Base-by-base conservation (phyloP, 2,329 filamentous ascomycete species). In the Xylariales sp. region DNA sequence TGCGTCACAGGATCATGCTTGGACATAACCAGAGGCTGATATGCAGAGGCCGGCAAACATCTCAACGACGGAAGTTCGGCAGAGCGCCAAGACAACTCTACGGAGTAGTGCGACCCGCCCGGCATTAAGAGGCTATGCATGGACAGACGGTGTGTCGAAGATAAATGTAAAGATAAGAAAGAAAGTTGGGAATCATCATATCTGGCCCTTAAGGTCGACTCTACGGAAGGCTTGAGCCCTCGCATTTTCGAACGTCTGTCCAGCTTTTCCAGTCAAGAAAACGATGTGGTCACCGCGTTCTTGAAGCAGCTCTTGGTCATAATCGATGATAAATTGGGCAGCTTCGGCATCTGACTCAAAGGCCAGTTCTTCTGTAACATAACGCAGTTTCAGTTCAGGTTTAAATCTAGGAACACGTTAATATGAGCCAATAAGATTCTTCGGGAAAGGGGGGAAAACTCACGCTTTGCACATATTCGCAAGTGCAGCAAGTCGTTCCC, bases 131-230 rank as follows among this genome's bases (percentile, higher is more conserved):
- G 41, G n/a, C 46, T 45, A 56, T n/a, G 45, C 30, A 18, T 58
- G 46, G 48, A 61, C 36, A 64, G 62, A 53, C 16, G 56, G 23
- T 28, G 50, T 55, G 50, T 23, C 62, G 64, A 67, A 23, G 49
- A 69, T 62, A 63, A 67, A 53, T 58, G 65, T 69, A 64, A 67
- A 61, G 59, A 67, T 60, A 54, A 69, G 66, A 71, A 69, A 71
- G 62, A 71, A 65, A 70, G 46, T 49, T 70, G 62, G 54, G 41
- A 57, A 62, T 36, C 41, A 74, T 91, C 84, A 96, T 78, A 97
- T 97, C 83, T 98, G 95, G 77, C 95, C 94, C 84, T 98, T 97
- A 84, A 98, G 97, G 83, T 98, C 94, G 84, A 98, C 91, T 78
- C 90, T 91, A 77, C 89, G 87, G 81, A 97, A 97, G 56, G 95